Conservation (phyloP, 768 basidiomycete genomes). For the Tricholoma hemisulphureum region DNA sequence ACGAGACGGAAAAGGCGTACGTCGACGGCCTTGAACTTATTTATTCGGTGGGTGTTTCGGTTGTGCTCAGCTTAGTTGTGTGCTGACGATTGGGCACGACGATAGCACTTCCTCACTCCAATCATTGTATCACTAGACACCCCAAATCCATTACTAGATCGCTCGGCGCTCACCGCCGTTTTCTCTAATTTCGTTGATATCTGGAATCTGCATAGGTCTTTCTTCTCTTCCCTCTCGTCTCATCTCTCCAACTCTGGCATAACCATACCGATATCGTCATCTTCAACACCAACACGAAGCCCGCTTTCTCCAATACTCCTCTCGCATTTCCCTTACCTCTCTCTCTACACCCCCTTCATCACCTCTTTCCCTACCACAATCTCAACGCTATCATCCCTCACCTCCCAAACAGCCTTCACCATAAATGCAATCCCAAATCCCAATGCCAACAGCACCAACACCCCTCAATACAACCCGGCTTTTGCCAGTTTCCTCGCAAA, state of each 20-base stretch:
- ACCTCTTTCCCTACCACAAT: constrained; percentile 73
- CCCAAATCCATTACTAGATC: constrained; percentile 63
- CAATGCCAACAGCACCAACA: constrained; percentile 14
- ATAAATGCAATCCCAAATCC: constrained; percentile 29
- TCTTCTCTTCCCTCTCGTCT: constrained; percentile 59
- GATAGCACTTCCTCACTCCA: constrained; percentile 78
- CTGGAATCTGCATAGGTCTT: constrained; percentile 82
- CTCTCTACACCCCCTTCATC: constrained; percentile 82
- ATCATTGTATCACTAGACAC: constrained; percentile 75
- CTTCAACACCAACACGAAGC: constrained; percentile 34
- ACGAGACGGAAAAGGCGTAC: constrained; percentile 78
- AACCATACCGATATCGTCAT: constrained; percentile 5
- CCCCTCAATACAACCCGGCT: constrained; percentile 41
- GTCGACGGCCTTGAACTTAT: constrained; percentile 80
- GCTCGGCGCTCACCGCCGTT: constrained; percentile 64
- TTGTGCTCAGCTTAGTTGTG: background rate
- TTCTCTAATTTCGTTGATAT: constrained; percentile 92
- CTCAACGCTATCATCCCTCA: constrained; percentile 54
- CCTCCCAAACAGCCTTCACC: constrained; percentile 32
- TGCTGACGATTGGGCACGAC: constrained; percentile 4
- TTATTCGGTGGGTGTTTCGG: constrained; percentile 59
- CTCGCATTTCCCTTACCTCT: constrained; percentile 85
- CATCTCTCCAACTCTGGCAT: constrained; percentile 34
- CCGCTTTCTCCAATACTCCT: constrained; percentile 61
- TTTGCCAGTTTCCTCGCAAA: constrained; percentile 64